Base-by-base conservation (phyloP, 1,284 basidiomycete species). In the Papiliotrema terrestris region DNA sequence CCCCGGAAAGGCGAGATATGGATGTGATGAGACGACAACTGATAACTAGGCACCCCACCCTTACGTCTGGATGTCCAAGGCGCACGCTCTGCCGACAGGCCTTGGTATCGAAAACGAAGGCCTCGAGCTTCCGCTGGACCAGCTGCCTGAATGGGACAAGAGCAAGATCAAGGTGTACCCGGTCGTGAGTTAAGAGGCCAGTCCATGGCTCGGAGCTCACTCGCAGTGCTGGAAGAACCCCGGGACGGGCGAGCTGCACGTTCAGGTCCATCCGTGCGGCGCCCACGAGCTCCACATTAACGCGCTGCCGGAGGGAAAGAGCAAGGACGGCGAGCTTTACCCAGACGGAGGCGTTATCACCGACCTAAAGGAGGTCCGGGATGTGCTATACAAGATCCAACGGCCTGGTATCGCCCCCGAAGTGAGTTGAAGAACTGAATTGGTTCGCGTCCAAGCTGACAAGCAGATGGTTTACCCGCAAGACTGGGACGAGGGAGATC, bases 31-130 rank as follows among this genome's bases (percentile, higher is more conserved):
- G 95, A 96, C 72, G 92, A 95, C 68, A 92, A 95, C 37, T 42
- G 39, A 48, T 19, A 8, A 26, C 23, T 46, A 66, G 62, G 60
- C 86, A 0, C 86, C 88, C 3, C 87, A 89, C 67, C 88, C 87
- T 5, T 91, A 89, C 70, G 84, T 89, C 15, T 91, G 87, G 88
- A 93, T 92, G 88, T 82, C 86, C 0, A 81, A 84, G 38, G 85
- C 88, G 2, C 81, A 81, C 53, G 85, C 87, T 0, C 78, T 84
- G 66, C 78, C 87, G 0, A 89, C 86, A 5, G 89, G 88, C 0
- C 79, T 93, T 2, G 89, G 88, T 0, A 85, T 92, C 61, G 87
- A 88, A 74, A 80, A 79, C 5, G 88, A 91, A 56, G 86, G 85
- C 0, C 75, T 84, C 19, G 89, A 92, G 75, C 69, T 88, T 49